phyloP scores from a whole-genome alignment of 208 protist genomes.

The Trypanosomatidae sp. region DNA sequence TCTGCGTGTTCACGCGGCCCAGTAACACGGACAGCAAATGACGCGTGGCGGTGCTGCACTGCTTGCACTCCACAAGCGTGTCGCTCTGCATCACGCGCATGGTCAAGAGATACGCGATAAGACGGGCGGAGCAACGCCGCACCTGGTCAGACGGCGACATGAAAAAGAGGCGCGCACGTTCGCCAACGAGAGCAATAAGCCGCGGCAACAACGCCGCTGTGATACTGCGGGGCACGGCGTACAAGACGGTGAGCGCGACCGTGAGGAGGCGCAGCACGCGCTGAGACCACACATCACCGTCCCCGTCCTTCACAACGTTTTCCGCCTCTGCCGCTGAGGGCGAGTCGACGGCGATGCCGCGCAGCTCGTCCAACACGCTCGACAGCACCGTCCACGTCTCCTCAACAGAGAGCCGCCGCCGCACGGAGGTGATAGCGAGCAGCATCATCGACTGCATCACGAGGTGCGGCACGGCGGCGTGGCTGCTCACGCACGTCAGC shows the following conservation, averaged over 20 bases:
- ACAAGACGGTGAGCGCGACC: conserved; percentile 2
- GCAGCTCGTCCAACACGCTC: conserved; percentile 17
- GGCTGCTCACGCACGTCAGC: conserved; percentile 15
- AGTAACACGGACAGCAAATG: too few species aligned
- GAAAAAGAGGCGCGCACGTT: too few species aligned
- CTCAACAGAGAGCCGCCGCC: background rate
- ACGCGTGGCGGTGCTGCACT: too few species aligned
- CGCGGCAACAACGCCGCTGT: too few species aligned
- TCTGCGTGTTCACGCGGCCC: too few species aligned
- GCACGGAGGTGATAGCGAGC: background rate
- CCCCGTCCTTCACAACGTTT: background rate
- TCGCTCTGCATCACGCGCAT: too few species aligned
- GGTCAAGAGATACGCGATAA: too few species aligned
- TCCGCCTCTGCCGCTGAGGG: background rate
- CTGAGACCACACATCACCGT: conserved; percentile 25
- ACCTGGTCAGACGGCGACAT: too few species aligned
- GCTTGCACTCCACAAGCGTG: too few species aligned
- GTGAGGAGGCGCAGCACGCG: conserved; percentile 16
- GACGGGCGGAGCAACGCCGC: too few species aligned
- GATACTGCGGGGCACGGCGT: background rate
- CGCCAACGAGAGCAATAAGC: too few species aligned
- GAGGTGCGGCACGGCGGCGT: conserved; percentile 15
- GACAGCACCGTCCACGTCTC: too few species aligned
- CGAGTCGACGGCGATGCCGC: background rate
- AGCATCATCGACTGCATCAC: conserved; percentile 11